Evolutionary conservation across 805 yeast genomes (phyloP), one percentile per base, ranked within the genome.

Genomic region (Teunomyces stri): DNA sequence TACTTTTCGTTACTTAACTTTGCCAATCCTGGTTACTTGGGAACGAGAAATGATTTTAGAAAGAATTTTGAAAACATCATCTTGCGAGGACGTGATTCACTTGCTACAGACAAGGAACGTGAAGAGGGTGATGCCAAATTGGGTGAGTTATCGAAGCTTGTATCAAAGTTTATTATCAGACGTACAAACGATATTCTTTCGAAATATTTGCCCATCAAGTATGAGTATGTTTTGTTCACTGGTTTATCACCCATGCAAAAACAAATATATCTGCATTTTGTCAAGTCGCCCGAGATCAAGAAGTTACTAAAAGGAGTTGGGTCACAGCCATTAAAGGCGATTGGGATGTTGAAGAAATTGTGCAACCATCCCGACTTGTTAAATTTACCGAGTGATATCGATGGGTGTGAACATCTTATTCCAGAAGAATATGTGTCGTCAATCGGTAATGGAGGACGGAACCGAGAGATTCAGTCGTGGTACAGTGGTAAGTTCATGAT

Each of bases 141-240:
- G 43, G 69, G 71, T 16, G 89, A 87, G 55, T 69, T 94, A 42
- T 82, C 92, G 0, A 79, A 74, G 27, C 62, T 90, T 40, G 99
- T 94, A 2, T 87, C 91, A 29, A 85, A 82, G 56, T 92, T 92
- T 64, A 94, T 94, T 62, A 94, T 94, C 50, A 79, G 99, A 62
- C 82, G 99, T 61, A 90, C 98, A 0, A 94, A 94, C 69, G 99
- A 94, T 65, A 88, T 94, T 57, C 72, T 94, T 46, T 85, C 97
- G 27, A 92, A 94, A 66, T 94, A 94, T 61, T 74, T 94, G 50
- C 99, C 99, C 0, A 89, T 95, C 52, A 94, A 94, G 65, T 91
- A 90, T 62, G 99, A 94, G 64, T 96, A 94, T 65, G 98, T 94
- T 18, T 87, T 94, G n/a, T 94, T 92, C 64, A 90, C 94, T 51